A percentile compares a stretch with the other conserved stretches of the same genome.
Evolutionary conservation across 1,139 yeast species (phyloP).

Genomic region (Suhomyces wounanorum): DNA sequence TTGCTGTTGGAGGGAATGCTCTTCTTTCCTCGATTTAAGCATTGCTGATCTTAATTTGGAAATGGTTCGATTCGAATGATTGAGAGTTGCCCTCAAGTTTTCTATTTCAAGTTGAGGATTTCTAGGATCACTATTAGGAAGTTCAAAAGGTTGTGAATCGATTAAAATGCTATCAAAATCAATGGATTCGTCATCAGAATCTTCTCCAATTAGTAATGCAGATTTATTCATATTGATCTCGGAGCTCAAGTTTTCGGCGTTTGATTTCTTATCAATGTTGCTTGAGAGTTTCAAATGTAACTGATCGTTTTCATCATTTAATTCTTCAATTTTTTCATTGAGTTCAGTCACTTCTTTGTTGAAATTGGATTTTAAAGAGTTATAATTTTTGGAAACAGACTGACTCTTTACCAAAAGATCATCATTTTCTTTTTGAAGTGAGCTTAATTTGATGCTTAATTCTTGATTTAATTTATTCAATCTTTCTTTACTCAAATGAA

Average conservation of each 20-base stretch:
- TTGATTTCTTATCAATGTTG: slow-evolving; percentile 9
- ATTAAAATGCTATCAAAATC: slow-evolving; percentile 40
- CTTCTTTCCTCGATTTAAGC: slow-evolving; percentile 42
- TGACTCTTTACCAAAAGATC: slow-evolving; percentile 44
- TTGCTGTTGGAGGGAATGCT: slow-evolving; percentile 12
- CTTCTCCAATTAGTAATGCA: slow-evolving; percentile 19
- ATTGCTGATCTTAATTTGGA: slow-evolving; percentile 54
- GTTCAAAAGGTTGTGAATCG: slow-evolving; percentile 31
- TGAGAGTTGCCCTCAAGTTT: slow-evolving; percentile 64
- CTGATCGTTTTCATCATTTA: slow-evolving; percentile 66
- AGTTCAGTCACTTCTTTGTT: slow-evolving; percentile 48
- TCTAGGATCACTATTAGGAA: slow-evolving; percentile 43
- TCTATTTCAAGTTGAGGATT: slow-evolving; percentile 64
- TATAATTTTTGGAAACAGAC: slow-evolving; percentile 39
- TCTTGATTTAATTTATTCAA: slow-evolving; percentile 31
- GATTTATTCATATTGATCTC: slow-evolving; percentile 10
- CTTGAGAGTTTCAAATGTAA: slow-evolving; percentile 44
- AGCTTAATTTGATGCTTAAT: slow-evolving; percentile 33
- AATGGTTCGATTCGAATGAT: slow-evolving; percentile 64
- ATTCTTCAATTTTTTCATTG: slow-evolving; percentile 51
- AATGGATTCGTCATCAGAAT: slow-evolving; percentile 30
- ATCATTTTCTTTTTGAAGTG: slow-evolving; percentile 50
- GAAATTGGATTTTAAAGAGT: slow-evolving; percentile 34
- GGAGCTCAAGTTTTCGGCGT: slow-evolving; percentile 1
- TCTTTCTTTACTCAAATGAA: slow-evolving; percentile 34